Evolutionary conservation across 352 stramenopile species (phyloP).

Genomic region (Phytophthora multivora): DNA sequence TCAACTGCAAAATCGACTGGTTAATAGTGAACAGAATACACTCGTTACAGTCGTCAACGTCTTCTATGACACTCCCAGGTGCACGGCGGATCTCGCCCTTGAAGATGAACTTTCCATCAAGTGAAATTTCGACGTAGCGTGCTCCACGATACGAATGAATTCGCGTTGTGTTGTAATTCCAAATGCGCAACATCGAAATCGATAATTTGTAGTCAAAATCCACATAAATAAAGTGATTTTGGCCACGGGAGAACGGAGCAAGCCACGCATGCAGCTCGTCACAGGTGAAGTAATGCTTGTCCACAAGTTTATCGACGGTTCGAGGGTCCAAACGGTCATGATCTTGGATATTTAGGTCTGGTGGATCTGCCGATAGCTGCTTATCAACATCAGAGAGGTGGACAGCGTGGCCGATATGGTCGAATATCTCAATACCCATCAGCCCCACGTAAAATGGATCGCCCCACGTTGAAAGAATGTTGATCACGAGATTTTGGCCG

Average conservation of each 20-base stretch:
- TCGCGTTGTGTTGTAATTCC: conserved; percentile 89
- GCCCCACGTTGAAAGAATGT: conserved; percentile 89
- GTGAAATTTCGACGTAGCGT: conserved; percentile 63
- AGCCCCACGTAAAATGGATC: conserved; percentile 92
- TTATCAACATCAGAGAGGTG: conserved; percentile 64
- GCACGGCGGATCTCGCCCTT: conserved; percentile 80
- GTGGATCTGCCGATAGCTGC: conserved; percentile 77
- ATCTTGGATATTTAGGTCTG: conserved; percentile 84
- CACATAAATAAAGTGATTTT: conserved; percentile 84
- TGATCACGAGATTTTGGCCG: conserved; percentile 75
- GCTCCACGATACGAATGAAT: conserved; percentile 80
- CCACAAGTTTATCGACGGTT: conserved; percentile 90
- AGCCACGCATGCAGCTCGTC: conserved; percentile 92
- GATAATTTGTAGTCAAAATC: conserved; percentile 77
- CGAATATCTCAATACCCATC: conserved; percentile 90
- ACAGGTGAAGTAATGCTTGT: conserved; percentile 85
- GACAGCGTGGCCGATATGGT: conserved; percentile 74
- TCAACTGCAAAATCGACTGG: conserved; percentile 70
- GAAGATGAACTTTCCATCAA: conserved; percentile 73
- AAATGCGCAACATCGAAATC: conserved; percentile 86
- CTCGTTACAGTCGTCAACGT: conserved; percentile 72
- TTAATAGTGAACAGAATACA: conserved; percentile 88
- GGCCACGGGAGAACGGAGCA: conserved; percentile 73
- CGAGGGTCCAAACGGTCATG: conserved; percentile 76
- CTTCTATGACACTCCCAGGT: conserved; percentile 63